Evolutionary conservation across 768 basidiomycete species (phyloP), one percentile per base, ranked within the genome.

Genomic region (Tulasnella sp.): DNA sequence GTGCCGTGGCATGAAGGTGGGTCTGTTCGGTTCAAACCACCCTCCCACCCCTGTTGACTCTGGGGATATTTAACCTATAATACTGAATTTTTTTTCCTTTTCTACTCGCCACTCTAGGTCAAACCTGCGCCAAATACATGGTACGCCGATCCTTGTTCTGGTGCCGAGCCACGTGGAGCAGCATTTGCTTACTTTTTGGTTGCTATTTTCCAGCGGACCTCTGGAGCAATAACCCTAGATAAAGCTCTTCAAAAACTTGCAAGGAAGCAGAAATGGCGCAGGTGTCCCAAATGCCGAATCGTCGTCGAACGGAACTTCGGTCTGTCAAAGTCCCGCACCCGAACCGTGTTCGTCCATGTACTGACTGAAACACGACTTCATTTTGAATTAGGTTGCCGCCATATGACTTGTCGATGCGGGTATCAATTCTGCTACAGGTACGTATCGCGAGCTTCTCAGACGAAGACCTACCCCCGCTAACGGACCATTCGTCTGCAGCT

Each of bases 1-100:
- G 40, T 40, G 24, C 42, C 22, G 11, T 78, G 77, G 77, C 77
- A 78, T 28, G 69, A 37, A 14, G 58, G 77, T 78, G 28, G 3
- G 42, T 48, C 28, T 24, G n/a, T 50, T 37, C 24, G 1, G n/a
- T 12, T 1, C 6, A 54, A 54, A 54, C 54, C 11, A 54, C 54
- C 16, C 24, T 54, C 54, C 54, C 22, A 54, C 54, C n/a, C 48
- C 48, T 20, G 3, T 20, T 50, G 14, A 3, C 18, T 20, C 48
- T 16, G 16, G 48, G 22, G 8, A 20, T 16, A 50, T 20, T 50
- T 16, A 18, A 42, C 12, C 8, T 14, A 42, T 42, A 50, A 50
- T 16, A 50, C 48, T 50, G 18, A 50, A 50, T n/a, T n/a, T 50
- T 22, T 2, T 7, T 7, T 50, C 50, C 16, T 24, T 50, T 24